Evolutionary conservation across 2,329 filamentous ascomycete genomes (phyloP).

Genomic region (Metarhizium rileyi): DNA sequence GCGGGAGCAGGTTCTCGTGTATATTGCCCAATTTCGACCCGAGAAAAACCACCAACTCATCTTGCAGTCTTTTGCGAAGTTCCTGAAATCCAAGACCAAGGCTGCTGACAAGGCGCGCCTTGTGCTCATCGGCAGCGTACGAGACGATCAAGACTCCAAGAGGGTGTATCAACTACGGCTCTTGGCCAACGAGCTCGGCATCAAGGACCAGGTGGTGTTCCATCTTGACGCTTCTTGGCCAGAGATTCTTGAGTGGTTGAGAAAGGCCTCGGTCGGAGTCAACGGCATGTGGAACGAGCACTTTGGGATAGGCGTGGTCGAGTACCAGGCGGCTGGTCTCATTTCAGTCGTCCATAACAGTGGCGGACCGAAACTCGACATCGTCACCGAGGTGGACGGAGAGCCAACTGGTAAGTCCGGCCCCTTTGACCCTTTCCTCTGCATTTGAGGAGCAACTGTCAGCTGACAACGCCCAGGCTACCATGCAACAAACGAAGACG

Average conservation of each 20-base stretch:
- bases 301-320: constrained; percentile 95
- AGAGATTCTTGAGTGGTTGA: constrained; percentile 71
- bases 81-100: constrained; percentile 46
- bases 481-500: constrained; percentile 65
- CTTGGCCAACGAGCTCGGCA: constrained; percentile 73
- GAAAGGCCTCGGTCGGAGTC: constrained; percentile 70
- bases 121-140: constrained; percentile 84
- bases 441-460: background rate
- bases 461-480: constrained; percentile 50
- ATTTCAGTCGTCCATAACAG: constrained; percentile 90
- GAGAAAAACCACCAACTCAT: constrained; percentile 94
- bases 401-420: constrained; percentile 59
- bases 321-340: constrained; percentile 92
- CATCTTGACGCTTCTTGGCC: constrained; percentile 85
- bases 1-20: constrained; percentile 67
- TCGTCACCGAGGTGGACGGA: constrained; percentile 73
- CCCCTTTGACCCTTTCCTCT: background rate
- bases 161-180: constrained; percentile 82
- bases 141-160: constrained; percentile 70
- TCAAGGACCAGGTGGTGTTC: constrained; percentile 79
- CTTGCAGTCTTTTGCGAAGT: constrained; percentile 71
- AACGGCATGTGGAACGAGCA: constrained; percentile 99
- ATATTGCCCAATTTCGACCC: constrained; percentile 94
- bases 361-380: constrained; percentile 87
- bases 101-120: constrained; percentile 53